Percentiles rank a stretch among this genome's conserved stretches.
Evolutionary conservation across 2,329 filamentous ascomycete genomes (phyloP).

Genomic region (Pseudopithomyces maydicus): DNA sequence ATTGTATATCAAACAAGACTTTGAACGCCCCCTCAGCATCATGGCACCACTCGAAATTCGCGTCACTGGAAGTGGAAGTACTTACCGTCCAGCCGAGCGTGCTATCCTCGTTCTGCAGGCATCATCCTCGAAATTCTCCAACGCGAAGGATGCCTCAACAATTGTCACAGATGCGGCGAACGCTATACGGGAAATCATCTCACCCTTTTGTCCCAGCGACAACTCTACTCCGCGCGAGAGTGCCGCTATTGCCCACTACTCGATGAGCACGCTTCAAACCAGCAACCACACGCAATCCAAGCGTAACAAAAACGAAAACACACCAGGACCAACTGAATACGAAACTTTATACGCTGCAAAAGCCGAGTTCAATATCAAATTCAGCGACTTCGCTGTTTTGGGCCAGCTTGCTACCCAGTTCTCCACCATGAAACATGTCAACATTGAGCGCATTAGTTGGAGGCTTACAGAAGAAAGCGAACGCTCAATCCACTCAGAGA

Average conservation of each 20-base stretch:
- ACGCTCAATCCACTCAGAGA: constrained; percentile 1
- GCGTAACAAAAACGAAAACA: not conserved
- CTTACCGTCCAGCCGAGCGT: not conserved
- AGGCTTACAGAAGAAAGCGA: constrained; percentile 13
- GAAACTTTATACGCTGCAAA: constrained; percentile 11
- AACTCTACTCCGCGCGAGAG: constrained; percentile 3
- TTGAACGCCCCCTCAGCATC: not conserved
- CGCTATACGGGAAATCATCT: constrained; percentile 11
- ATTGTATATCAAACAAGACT: too few relatives aligned
- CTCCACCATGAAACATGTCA: constrained; percentile 14
- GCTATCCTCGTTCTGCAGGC: constrained; percentile 12
- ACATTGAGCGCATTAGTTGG: constrained; percentile 12
- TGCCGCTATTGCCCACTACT: constrained; percentile 18
- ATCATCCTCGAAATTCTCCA: constrained; percentile 9
- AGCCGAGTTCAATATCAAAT: constrained; percentile 17
- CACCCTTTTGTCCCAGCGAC: constrained; percentile 15
- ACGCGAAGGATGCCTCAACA: constrained; percentile 11
- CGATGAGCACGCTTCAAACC: constrained; percentile 17
- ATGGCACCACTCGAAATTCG: constrained; percentile 4
- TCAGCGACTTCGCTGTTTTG: constrained; percentile 14
- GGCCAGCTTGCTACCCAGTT: constrained; percentile 16
- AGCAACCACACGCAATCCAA: not conserved
- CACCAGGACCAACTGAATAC: not conserved
- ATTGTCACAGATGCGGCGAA: constrained; percentile 8
- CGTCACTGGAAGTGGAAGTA: not conserved